Evolutionary conservation across 1,284 basidiomycete genomes (phyloP), one percentile per base, ranked within the genome.

Genomic region (Trichosporon sp.): DNA sequence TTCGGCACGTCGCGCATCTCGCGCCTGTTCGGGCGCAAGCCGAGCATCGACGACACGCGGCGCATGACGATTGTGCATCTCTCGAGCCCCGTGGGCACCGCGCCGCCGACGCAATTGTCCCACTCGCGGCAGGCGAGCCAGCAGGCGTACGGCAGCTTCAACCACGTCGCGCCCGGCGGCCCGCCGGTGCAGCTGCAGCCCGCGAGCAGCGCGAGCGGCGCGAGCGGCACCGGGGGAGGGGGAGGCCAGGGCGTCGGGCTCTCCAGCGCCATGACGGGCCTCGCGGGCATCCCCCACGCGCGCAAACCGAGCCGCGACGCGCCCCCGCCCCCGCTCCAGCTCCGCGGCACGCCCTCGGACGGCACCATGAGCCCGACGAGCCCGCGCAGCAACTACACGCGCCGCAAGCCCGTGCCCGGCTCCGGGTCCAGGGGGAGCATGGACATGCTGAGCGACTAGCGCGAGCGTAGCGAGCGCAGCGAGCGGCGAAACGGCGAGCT

Each of bases 331-430:
- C 62, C 42, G 23, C 70, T 72, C 13, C 73, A 68, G 4, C 67
- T 63, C 15, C 66, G 65, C 3, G 65, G 51, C 31, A 65, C 56
- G 27, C 56, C 56, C 15, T 32, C 29, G 4, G 56, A 60, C 53
- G 44, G 29, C 25, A 47, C 58, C 23, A 42, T 67, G 32, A 56
- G 66, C 29, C 62, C 62, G 27, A 73, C 73, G 25, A 68, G 68
- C 13, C 68, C 66, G 15, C 65, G 66, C 3, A 69, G 53, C 42
- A 67, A 63, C 3, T 56, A 70, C 27, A 69, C 74, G 47, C 66
- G 72, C 29, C 70, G 75, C 23, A 76, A 76, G 63, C 75, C 75
- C 3, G 75, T 76, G 21, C 75, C 73, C 12, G 68, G 70, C 63
- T 34, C 35, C 53, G 65, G 51, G 27, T n/a, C 29, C 5, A 31